Evolutionary conservation across 225 moss, liverwort and hornwort genomes (phyloP).

Genomic region (Antitrichia curtipendula): DNA sequence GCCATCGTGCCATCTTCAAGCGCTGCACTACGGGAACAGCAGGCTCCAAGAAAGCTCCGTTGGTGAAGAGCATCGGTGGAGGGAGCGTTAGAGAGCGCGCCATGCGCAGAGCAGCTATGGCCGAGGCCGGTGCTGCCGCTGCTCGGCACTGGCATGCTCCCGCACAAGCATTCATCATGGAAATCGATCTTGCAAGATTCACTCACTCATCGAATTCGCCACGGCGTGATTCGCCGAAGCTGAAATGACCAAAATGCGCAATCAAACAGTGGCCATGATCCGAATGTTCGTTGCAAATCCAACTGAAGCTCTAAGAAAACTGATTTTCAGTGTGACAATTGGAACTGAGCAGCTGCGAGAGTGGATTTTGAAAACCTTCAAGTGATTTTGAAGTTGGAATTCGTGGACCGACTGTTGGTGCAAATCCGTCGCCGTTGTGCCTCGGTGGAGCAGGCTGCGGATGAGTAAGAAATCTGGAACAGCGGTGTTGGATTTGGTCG

Average conservation of each 20-base stretch:
- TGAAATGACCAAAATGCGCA: not conserved
- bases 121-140: slow-evolving; percentile 8
- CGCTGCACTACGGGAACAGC: not conserved
- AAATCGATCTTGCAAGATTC: not conserved
- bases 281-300: not conserved
- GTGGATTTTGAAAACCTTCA: not conserved
- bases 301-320: not conserved
- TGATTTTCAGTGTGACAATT: not conserved
- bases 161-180: slow-evolving; percentile 25
- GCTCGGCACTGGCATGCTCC: slow-evolving; percentile 21
- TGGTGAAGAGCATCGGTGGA: not conserved
- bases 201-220: not conserved
- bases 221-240: not conserved
- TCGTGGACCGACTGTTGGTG: not conserved
- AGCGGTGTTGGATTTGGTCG: not conserved
- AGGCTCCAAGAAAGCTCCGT: not conserved
- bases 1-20: slow-evolving; percentile 38
- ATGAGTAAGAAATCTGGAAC: not conserved
- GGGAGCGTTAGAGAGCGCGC: slow-evolving; percentile 33
- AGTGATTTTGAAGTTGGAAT: not conserved
- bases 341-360: not conserved
- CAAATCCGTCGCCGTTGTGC: not conserved
- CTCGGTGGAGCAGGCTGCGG: not conserved
- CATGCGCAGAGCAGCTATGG: slow-evolving; percentile 38
- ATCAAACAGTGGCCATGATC: not conserved